phyloP scores from a whole-genome alignment of 129 eudicot genomes.

The Solidago caesia region DNA sequence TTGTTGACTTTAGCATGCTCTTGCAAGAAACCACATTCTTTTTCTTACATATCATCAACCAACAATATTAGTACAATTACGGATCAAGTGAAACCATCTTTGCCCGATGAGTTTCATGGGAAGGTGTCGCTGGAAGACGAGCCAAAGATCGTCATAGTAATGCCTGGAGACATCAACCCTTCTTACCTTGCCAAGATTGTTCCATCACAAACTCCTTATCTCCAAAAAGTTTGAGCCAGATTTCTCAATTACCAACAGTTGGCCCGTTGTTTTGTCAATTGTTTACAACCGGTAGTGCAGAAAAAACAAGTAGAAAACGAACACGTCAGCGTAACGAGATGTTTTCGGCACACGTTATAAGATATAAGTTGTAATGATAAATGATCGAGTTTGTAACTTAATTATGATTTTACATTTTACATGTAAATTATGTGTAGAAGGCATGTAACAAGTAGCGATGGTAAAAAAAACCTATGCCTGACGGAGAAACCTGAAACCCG shows the following conservation, averaged over 20 bases:
- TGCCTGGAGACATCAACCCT: constrained; percentile 75
- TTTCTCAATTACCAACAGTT: background rate
- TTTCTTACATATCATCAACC: background rate
- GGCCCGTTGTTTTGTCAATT: too few relatives aligned
- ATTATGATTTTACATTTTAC: too few relatives aligned
- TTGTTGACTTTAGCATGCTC: constrained; percentile 17
- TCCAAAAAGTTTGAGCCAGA: constrained; percentile 35
- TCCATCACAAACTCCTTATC: constrained; percentile 17
- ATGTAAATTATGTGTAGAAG: too few relatives aligned
- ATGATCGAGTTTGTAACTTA: too few relatives aligned
- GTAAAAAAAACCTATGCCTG: too few relatives aligned
- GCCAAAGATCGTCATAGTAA: constrained; percentile 54
- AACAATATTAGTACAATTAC: background rate
- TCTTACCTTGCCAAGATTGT: constrained; percentile 56
- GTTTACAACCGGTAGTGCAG: too few relatives aligned
- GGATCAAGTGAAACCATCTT: constrained; percentile 18
- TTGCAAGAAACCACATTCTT: constrained; percentile 13
- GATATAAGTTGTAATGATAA: too few relatives aligned
- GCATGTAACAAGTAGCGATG: too few relatives aligned
- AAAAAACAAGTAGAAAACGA: too few relatives aligned
- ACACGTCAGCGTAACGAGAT: too few relatives aligned
- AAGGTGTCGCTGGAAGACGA: constrained; percentile 35
- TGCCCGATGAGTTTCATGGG: background rate
- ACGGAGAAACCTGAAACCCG: too few relatives aligned
- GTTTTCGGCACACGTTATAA: too few relatives aligned